These are phyloP conservation scores for Saururus chinensis DNA, from an alignment of 164 flowering plant genomes.

Conservation along the genomic window DNA sequence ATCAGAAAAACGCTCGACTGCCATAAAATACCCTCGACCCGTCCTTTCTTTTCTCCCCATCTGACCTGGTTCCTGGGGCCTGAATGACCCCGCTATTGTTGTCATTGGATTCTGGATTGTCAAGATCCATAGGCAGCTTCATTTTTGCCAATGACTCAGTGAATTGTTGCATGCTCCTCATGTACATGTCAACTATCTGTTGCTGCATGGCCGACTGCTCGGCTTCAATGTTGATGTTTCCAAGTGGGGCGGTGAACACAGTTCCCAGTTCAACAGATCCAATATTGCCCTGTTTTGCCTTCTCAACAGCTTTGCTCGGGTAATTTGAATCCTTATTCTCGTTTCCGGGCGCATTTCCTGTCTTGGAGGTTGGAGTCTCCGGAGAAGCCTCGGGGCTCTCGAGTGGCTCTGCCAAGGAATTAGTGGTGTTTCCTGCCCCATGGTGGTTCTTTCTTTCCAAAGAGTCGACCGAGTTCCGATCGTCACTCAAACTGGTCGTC, in stretches of 20 bases:
- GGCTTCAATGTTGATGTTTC: slow-evolving; percentile 35
- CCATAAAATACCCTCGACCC: slow-evolving; percentile 83
- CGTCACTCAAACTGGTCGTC: slow-evolving; percentile 57
- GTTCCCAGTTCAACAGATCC: slow-evolving; percentile 21
- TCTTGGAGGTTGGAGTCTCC: slow-evolving; percentile 56
- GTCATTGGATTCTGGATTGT: slow-evolving; percentile 21
- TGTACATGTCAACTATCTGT: slow-evolving; percentile 87
- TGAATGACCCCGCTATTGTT: slow-evolving; percentile 29
- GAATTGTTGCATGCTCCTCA: slow-evolving; percentile 93
- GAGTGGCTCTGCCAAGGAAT: slow-evolving; percentile 20
- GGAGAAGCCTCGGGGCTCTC: slow-evolving; percentile 23
- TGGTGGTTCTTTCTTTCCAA: slow-evolving; percentile 27
- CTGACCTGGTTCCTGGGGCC: slow-evolving; percentile 18
- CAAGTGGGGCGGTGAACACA: slow-evolving; percentile 39
- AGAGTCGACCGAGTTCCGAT: slow-evolving; percentile 39
- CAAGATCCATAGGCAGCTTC: slow-evolving; percentile 87
- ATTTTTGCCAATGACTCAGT: slow-evolving; percentile 80
- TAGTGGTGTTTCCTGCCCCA: slow-evolving; percentile 15
- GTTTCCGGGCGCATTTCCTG: slow-evolving; percentile 14
- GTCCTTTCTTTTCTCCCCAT: slow-evolving; percentile 46
- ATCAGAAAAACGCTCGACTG: slow-evolving; percentile 64
- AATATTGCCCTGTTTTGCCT: slow-evolving; percentile 13
- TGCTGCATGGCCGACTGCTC: slow-evolving; percentile 80
- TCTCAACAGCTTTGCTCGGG: slow-evolving; percentile 24
- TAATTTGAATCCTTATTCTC: slow-evolving; percentile 17